Evolutionary conservation across 2,329 filamentous ascomycete genomes (phyloP).

Genomic region (Verticillium longisporum): DNA sequence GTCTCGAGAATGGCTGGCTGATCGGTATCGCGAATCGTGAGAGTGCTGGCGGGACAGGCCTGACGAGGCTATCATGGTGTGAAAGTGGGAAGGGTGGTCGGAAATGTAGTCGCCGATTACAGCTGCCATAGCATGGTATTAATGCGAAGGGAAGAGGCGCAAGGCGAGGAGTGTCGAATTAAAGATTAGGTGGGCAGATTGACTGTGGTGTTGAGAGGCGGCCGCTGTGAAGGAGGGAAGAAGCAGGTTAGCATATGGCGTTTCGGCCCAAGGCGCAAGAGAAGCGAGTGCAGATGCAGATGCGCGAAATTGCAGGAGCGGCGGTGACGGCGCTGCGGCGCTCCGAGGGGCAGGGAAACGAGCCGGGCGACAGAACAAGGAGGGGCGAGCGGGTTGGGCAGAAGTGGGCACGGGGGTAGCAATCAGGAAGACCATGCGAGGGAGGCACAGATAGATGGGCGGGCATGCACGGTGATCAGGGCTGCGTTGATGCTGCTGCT

Average conservation of each 20-base stretch:
- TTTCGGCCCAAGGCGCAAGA: conserved; percentile 1
- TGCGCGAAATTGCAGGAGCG: neutral
- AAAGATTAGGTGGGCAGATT: conserved; percentile 8
- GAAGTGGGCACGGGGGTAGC: neutral
- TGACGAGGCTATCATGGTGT: conserved; percentile 57
- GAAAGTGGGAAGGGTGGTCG: conserved; percentile 59
- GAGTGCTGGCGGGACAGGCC: conserved; percentile 37
- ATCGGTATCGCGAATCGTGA: conserved; percentile 34
- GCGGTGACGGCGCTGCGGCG: neutral
- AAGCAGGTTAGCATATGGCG: neutral
- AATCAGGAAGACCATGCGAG: neutral
- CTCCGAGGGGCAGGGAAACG: neutral
- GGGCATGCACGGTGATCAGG: neutral
- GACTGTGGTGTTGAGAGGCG: neutral
- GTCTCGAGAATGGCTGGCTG: conserved; percentile 25
- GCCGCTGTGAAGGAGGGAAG: conserved; percentile 1
- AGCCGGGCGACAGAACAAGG: neutral
- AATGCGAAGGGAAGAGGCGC: conserved; percentile 11
- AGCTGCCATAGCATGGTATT: conserved; percentile 51
- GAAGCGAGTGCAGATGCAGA: conserved; percentile 1
- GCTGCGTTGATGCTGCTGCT: no score
- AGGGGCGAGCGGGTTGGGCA: neutral
- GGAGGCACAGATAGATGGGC: neutral
- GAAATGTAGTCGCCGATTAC: conserved; percentile 67
- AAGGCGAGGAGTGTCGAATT: neutral